These are phyloP conservation scores for Colletotrichum filicis DNA, from an alignment of 2,329 filamentous ascomycete species.

Conservation along the genomic window DNA sequence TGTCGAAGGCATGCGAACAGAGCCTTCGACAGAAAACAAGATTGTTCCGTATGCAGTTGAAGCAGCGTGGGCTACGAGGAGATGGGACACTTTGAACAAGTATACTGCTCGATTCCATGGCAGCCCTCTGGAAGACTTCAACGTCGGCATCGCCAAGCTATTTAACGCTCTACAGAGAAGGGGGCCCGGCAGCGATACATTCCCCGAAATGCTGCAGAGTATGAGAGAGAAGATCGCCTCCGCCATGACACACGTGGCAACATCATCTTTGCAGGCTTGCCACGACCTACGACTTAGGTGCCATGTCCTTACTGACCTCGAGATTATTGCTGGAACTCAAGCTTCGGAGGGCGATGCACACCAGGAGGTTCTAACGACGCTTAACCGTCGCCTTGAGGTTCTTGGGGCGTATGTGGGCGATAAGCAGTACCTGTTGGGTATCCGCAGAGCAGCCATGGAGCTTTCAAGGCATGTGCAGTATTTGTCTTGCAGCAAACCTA, in stretches of 20 bases:
- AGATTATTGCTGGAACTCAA: conserved; percentile 72
- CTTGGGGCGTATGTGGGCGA: conserved; percentile 90
- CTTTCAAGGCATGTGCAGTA: conserved; percentile 67
- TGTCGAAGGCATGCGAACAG: conserved; percentile 77
- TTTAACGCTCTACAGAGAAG: conserved; percentile 70
- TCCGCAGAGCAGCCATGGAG: conserved; percentile 89
- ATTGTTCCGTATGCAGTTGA: conserved; percentile 89
- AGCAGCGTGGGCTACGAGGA: conserved; percentile 88
- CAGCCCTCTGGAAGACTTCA: conserved; percentile 75
- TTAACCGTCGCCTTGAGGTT: conserved; percentile 85
- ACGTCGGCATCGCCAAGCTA: conserved; percentile 76
- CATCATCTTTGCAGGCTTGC: conserved; percentile 83
- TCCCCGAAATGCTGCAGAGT: conserved; percentile 67
- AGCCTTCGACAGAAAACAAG: conserved; percentile 63
- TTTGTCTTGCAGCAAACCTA: too few species aligned
- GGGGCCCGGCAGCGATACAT: conserved; percentile 58
- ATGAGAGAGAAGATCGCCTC: conserved; percentile 78
- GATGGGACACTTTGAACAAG: conserved; percentile 80
- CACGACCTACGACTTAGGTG: conserved; percentile 88
- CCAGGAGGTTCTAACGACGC: conserved; percentile 58
- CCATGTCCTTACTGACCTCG: conserved; percentile 88
- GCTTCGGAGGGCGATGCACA: conserved; percentile 52
- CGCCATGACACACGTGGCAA: conserved; percentile 80
- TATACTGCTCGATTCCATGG: conserved; percentile 69
- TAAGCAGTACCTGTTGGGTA: conserved; percentile 91